Conservation (phyloP, 2,329 filamentous ascomycete genomes). For the Ceratocystis eucalypticola region DNA sequence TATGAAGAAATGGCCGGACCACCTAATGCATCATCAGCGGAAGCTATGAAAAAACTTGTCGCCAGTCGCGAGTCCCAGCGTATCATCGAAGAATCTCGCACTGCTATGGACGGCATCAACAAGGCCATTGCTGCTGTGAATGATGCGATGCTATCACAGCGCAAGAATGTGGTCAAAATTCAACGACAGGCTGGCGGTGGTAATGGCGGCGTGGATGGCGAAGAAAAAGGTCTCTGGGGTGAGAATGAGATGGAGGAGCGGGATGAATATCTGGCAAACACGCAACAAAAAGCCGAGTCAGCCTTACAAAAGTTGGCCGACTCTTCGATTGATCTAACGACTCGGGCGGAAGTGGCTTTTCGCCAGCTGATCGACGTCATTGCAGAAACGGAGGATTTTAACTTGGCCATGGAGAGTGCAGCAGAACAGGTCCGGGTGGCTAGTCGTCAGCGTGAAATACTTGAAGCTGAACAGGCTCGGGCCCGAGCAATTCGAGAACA, state of each 20-base stretch:
- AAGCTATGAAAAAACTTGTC: neutral
- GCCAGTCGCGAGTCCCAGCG: slow-evolving; percentile 1
- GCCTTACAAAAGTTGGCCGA: slow-evolving; percentile 10
- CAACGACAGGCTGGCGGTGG: neutral
- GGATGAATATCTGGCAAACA: neutral
- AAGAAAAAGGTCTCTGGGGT: slow-evolving; percentile 8
- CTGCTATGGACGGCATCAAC: slow-evolving; percentile 10
- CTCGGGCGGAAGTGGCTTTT: slow-evolving; percentile 32
- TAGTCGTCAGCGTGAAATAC: slow-evolving; percentile 19
- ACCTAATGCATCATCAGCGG: neutral
- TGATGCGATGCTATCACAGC: slow-evolving; percentile 14
- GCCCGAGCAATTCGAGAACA: neutral
- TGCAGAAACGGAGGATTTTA: slow-evolving; percentile 38
- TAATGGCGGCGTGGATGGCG: neutral
- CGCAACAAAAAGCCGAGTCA: neutral
- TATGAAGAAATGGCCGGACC: slow-evolving; percentile 10
- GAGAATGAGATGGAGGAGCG: slow-evolving; percentile 6
- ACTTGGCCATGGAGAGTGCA: slow-evolving; percentile 29
- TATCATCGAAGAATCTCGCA: slow-evolving; percentile 8
- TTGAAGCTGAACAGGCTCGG: neutral
- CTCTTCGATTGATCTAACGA: neutral
- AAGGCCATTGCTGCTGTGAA: slow-evolving; percentile 14
- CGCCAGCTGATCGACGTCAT: slow-evolving; percentile 38
- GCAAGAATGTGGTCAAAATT: slow-evolving; percentile 7
- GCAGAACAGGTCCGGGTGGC: slow-evolving; percentile 23